Base-by-base conservation (phyloP, 2,329 filamentous ascomycete genomes). In the Beauveria pseudobassiana region DNA sequence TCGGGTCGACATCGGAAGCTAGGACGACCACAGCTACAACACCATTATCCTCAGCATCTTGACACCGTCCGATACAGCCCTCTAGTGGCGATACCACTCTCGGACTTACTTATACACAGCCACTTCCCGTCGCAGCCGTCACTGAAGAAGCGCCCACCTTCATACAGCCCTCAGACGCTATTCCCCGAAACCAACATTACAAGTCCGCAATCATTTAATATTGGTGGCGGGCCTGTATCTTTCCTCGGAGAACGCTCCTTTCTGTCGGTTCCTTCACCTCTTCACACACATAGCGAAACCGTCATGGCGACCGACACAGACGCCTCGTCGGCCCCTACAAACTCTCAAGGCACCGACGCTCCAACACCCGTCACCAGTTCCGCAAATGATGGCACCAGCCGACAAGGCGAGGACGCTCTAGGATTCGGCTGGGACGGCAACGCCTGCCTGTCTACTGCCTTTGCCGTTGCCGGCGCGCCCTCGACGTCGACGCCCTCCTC, bases 291-390 rank as follows among this genome's bases (percentile, higher is more conserved):
- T 18, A 28, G 28, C 34, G 22, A n/a, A 10, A 42, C 34, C 40
- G 26, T 30, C 49, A 63, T 63, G 57, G 57, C 57, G 18, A 61
- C 52, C 46, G 62, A 63, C 28, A 61, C 62, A 28, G 57, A 63
- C 58, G 10, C 34, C 40, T 63, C 62, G 7, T 63, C 62, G 16
- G 28, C 56, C 9, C 62, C 57, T n/a, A 63, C 62, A 49, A 57
- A 53, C 38, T 56, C 62, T 2, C 51, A 53, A 18, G 56, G 26
- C 28, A 59, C 57, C 48, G 57, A 63, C 48, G 57, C 62, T n/a
- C 50, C 52, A 30, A 63, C 62, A 3, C 62, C 62, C 26, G 46
- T 63, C n/a, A 63, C 62, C 14, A 57, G 46, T n/a, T 49, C 45
- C 26, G 58, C 22, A 40, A 54, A 61, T 58, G 60, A 62, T 43